Evolutionary conservation across 1,284 basidiomycete species (phyloP), one percentile per base, ranked within the genome.

Genomic region (Cryptococcus floricola): DNA sequence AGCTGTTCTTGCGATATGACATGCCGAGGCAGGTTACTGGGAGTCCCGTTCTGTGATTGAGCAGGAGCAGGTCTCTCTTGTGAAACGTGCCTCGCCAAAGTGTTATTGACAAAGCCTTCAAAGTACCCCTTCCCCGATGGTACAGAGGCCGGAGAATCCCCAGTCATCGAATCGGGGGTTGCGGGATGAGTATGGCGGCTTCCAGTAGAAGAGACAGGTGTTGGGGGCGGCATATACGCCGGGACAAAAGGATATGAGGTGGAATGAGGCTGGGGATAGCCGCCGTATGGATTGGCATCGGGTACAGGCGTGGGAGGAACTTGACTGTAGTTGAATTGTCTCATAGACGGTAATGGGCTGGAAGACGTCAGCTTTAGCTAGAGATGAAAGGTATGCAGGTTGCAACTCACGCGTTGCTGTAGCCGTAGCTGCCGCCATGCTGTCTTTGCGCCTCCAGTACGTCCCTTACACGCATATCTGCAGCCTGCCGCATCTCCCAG

Each of bases 401-500:
- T 6, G 19, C 6, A 19, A 48, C 56, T 56, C 47, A 54, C 58
- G 50, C 47, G 14, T 53, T 48, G 18, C 44, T 27, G 53, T 58
- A 63, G 25, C 54, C 41, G n/a, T 45, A 27, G 14, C 52, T 50
- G 16, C 10, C 27, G 16, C 47, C 31, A 34, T 34, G 31, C 10
- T 10, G 31, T 42, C 16, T n/a, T 42, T 42, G 41, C n/a, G n/a
- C 47, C 5, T 34, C 45, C 38, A 72, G 39, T 28, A 60, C 39
- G 16, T 59, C 50, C 37, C 60, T 48, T n/a, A 70, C 34, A 41
- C 61, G 57, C 14, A 49, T 49, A 47, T 67, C 65, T 5, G 61
- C 53, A 10, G 53, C 55, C 34, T 65, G 60, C 23, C 65, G 55
- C 62, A 68, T 60, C 18, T 44, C 54, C 62, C 61, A 61, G 44